A percentile compares a stretch with the other conserved stretches of the same genome.
phyloP scores from a whole-genome alignment of 345 rosid species.

The Anastatica hierochuntica region DNA sequence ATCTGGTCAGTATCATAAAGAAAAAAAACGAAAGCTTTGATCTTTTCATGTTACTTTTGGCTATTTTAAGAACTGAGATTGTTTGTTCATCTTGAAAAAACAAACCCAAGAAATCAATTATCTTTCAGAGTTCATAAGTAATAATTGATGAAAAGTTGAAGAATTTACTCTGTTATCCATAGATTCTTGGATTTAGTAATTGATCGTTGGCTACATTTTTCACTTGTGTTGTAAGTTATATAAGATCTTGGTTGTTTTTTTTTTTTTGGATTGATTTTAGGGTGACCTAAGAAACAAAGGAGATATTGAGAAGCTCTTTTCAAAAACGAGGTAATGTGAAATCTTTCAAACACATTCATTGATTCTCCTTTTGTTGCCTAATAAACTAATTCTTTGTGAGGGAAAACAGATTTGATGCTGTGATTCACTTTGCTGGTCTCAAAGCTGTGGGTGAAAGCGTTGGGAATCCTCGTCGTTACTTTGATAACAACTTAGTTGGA shows the following conservation, averaged over 20 bases:
- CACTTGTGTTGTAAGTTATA: too few relatives aligned
- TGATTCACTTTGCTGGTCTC: conserved; percentile 91
- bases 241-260: neutral
- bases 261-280: conserved; percentile 77
- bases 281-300: conserved; percentile 83
- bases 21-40: neutral
- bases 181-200: too few relatives aligned
- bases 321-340: conserved; percentile 42
- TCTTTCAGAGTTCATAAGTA: too few relatives aligned
- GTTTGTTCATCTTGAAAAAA: too few relatives aligned
- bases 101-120: too few relatives aligned
- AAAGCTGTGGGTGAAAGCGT: conserved; percentile 95
- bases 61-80: neutral
- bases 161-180: too few relatives aligned
- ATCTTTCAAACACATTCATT: too few relatives aligned
- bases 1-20: conserved; percentile 37
- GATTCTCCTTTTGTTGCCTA: too few relatives aligned
- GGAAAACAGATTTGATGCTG: conserved; percentile 88
- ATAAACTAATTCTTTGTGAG: too few relatives aligned
- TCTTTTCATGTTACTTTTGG: neutral
- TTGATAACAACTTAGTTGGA: conserved; percentile 67
- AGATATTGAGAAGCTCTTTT: conserved; percentile 77
- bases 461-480: conserved; percentile 65
- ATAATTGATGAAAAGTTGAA: too few relatives aligned
- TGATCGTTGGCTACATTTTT: too few relatives aligned